phyloP scores from a whole-genome alignment of 768 basidiomycete genomes.

The Naganishia vaughanmartiniae region DNA sequence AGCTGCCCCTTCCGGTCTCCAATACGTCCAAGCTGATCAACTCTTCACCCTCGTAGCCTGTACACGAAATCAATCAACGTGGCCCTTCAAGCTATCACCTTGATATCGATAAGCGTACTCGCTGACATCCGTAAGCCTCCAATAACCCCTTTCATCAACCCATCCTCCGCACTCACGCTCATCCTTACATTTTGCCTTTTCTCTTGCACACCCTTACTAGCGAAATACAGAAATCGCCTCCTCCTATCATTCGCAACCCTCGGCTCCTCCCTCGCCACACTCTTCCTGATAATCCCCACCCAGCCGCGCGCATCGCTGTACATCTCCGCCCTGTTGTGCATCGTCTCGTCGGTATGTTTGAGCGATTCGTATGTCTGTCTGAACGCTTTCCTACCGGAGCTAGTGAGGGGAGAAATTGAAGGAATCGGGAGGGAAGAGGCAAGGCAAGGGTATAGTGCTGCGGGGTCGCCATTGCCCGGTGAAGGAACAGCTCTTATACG shows the following conservation, averaged over 20 bases:
- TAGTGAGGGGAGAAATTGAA: slow-evolving; percentile 17
- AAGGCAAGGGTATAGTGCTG: not conserved
- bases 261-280: slow-evolving; percentile 66
- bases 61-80: slow-evolving; percentile 86
- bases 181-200: not conserved
- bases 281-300: slow-evolving; percentile 73
- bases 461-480: not conserved
- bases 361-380: slow-evolving; percentile 82
- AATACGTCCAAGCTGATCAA: not conserved
- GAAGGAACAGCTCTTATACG: not conserved
- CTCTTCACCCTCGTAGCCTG: slow-evolving; percentile 60
- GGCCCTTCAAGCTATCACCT: slow-evolving; percentile 82
- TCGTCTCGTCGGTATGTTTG: slow-evolving; percentile 79
- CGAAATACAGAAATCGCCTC: slow-evolving; percentile 70
- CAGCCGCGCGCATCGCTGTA: slow-evolving; percentile 57
- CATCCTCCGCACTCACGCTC: no score
- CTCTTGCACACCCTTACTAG: slow-evolving; percentile 43
- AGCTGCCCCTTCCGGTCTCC: not conserved
- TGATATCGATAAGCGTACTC: slow-evolving; percentile 88
- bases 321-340: slow-evolving; percentile 72
- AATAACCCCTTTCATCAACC: not conserved
- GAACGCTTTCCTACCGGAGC: slow-evolving; percentile 77
- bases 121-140: slow-evolving; percentile 76
- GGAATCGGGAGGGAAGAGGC: not conserved
- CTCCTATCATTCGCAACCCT: slow-evolving; percentile 70